A percentile compares a stretch with the other conserved stretches of the same genome.
These are phyloP conservation scores for Sclerospora graminicola DNA, from an alignment of 352 stramenopile species.

Conservation along the genomic window DNA sequence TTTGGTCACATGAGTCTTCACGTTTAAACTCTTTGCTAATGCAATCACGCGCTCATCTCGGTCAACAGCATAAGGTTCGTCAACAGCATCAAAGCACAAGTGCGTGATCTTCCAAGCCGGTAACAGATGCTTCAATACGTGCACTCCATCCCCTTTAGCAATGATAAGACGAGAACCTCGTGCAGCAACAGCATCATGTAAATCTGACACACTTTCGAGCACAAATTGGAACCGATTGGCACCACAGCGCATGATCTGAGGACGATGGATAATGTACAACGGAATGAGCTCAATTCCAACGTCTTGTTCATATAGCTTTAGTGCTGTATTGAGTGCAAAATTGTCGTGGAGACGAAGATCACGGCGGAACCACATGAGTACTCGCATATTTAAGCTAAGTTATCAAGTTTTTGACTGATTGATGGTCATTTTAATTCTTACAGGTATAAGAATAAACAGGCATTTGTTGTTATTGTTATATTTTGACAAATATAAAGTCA, in stretches of 20 bases:
- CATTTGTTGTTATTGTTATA: no score
- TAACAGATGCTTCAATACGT: slow-evolving; percentile 75
- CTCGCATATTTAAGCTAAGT: no score
- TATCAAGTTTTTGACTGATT: no score
- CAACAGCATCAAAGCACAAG: slow-evolving; percentile 88
- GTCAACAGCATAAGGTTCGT: slow-evolving; percentile 83
- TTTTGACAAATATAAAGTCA: no score
- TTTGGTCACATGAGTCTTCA: slow-evolving; percentile 65
- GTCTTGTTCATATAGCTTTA: slow-evolving; percentile 20
- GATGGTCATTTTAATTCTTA: no score
- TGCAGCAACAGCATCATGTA: slow-evolving; percentile 55
- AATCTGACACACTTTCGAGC: slow-evolving; percentile 85
- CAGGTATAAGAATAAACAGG: no score
- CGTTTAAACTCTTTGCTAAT: slow-evolving; percentile 32
- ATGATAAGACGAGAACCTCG: slow-evolving; percentile 62
- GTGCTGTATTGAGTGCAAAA: slow-evolving; percentile 76
- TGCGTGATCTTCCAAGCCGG: slow-evolving; percentile 83
- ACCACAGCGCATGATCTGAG: slow-evolving; percentile 77
- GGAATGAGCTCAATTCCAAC: slow-evolving; percentile 53
- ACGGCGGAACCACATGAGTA: slow-evolving; percentile 91
- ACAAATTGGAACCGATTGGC: slow-evolving; percentile 88
- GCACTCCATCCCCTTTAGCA: slow-evolving; percentile 57
- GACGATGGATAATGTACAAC: slow-evolving; percentile 84
- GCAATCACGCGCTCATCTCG: slow-evolving; percentile 62
- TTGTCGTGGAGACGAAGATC: slow-evolving; percentile 95